Evolutionary conservation across 2,329 filamentous ascomycete species (phyloP).

Genomic region (Tetracladium maxilliforme): DNA sequence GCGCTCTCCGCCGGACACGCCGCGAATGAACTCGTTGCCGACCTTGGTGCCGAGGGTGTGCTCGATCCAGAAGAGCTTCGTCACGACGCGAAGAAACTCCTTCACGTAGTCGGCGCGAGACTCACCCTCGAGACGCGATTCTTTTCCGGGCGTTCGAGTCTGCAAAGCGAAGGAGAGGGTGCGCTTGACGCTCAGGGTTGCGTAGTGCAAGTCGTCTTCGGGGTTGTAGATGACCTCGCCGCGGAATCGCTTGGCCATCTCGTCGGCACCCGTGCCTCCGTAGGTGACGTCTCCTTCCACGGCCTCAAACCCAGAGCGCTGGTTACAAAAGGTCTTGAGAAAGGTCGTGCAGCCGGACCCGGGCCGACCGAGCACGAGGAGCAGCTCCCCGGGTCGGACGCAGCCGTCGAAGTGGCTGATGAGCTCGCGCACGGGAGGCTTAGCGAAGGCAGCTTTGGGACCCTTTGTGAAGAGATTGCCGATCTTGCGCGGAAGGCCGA

Average conservation of each 20-base stretch:
- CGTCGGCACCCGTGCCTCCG: slow-evolving; percentile 32
- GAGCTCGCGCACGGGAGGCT: slow-evolving; percentile 26
- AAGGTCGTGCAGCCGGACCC: slow-evolving; percentile 50
- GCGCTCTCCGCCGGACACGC: slow-evolving; percentile 55
- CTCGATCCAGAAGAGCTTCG: slow-evolving; percentile 56
- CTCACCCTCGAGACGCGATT: slow-evolving; percentile 45
- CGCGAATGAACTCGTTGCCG: slow-evolving; percentile 49
- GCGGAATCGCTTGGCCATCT: slow-evolving; percentile 44
- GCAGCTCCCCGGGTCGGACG: slow-evolving; percentile 47
- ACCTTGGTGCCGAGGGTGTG: slow-evolving; percentile 62
- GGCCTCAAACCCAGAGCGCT: slow-evolving; percentile 13
- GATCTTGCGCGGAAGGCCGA: slow-evolving; percentile 10
- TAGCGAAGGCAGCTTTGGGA: slow-evolving; percentile 1
- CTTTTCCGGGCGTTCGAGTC: slow-evolving; percentile 49
- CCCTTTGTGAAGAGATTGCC: slow-evolving; percentile 2
- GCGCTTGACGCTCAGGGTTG: slow-evolving; percentile 61
- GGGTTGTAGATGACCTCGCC: slow-evolving; percentile 62
- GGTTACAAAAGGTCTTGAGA: slow-evolving; percentile 37
- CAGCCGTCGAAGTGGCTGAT: slow-evolving; percentile 49
- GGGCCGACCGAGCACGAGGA: slow-evolving; percentile 54
- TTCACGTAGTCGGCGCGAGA: slow-evolving; percentile 39
- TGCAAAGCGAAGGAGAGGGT: slow-evolving; percentile 61
- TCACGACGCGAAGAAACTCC: slow-evolving; percentile 50
- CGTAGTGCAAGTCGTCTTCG: slow-evolving; percentile 62
- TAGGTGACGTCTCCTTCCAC: slow-evolving; percentile 27